Base-by-base conservation (phyloP, 2,329 filamentous ascomycete species). In the Xylariaceae sp. region DNA sequence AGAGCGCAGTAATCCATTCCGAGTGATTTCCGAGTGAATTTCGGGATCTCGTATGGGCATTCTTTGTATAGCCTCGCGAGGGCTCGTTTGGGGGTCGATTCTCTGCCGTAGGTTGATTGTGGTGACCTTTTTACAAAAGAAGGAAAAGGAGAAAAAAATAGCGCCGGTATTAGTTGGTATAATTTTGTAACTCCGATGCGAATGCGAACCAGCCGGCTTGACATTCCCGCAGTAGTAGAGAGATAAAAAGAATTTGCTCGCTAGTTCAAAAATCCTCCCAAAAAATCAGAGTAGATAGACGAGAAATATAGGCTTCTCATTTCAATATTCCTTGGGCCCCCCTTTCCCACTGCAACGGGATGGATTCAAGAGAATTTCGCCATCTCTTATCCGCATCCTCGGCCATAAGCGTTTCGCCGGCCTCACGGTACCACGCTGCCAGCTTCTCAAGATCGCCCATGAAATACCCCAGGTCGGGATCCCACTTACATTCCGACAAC, bases 401-500 rank as follows among this genome's bases (percentile, higher is more conserved):
- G 7, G 65, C 65, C 47, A 53, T 47, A 3, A 21, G 34, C 5
- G 30, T 55, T 43, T 67, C 63, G 29, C 65, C 65, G 10, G 63
- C 65, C 42, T 67, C 65, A 8, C 62, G 59, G 22, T 66, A 59
- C 65, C 65, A 67, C 39, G 61, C 51, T 47, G 63, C 61, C 1
- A 67, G 45, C 18, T 63, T 61, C 53, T 67, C 63, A 18, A 67
- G 49, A 26, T 67, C 63, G 19, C 65, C 65, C 18, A 67, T 56
- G 39, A 67, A 54, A 43, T 66, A 67, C 22, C 65, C 65, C 53
- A 67, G 53, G 45, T 67, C 65, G 15, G 65, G 54, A 37, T 67
- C 62, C 65, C 65, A 67, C 40, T 57, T 57, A 22, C 63, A 62
- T 41, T 66, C 65, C 41, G 63, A 63, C 10, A 67, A 50, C 18